A percentile compares a stretch with the other conserved stretches of the same genome.
phyloP scores from a whole-genome alignment of 257 asterid species.

The Handroanthus guayacan region DNA sequence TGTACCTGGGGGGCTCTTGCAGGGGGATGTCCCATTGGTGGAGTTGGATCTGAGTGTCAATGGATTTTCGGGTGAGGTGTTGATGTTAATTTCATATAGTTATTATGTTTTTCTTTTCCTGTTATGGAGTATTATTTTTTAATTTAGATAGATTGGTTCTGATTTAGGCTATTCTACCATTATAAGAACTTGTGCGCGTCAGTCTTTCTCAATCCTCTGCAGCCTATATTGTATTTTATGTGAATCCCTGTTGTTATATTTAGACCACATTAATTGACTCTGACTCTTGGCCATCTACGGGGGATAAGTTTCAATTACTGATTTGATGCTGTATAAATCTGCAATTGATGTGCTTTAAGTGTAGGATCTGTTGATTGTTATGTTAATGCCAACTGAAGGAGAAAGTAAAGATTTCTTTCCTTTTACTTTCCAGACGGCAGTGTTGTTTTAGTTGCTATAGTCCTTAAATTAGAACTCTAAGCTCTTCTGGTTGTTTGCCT shows the following conservation, averaged over 20 bases:
- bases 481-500: constrained; percentile 20
- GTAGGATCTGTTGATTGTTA: neutral
- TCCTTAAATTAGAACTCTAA: constrained; percentile 22
- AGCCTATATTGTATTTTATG: constrained; percentile 10
- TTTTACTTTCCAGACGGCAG: neutral
- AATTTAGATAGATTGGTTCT: constrained; percentile 31
- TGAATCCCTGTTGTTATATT: constrained; percentile 33
- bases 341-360: constrained; percentile 17
- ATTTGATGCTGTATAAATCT: constrained; percentile 10
- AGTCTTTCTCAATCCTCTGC: constrained; percentile 14
- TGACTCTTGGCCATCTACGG: constrained; percentile 23
- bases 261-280: constrained; percentile 26
- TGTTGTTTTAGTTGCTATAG: constrained; percentile 6
- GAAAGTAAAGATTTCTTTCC: neutral
- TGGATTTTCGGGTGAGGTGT: constrained; percentile 74
- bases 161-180: neutral
- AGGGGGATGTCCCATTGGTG: constrained; percentile 64
- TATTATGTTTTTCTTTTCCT: neutral
- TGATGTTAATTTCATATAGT: constrained; percentile 22
- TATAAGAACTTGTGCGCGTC: neutral
- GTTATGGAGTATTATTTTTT: constrained; percentile 1
- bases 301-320: constrained; percentile 33
- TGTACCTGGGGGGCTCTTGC: constrained; percentile 67
- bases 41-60: constrained; percentile 86
- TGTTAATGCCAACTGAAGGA: constrained; percentile 16